phyloP scores from a whole-genome alignment of 108 stramenopile genomes.

The Pseudonitzschia delicatissima region DNA sequence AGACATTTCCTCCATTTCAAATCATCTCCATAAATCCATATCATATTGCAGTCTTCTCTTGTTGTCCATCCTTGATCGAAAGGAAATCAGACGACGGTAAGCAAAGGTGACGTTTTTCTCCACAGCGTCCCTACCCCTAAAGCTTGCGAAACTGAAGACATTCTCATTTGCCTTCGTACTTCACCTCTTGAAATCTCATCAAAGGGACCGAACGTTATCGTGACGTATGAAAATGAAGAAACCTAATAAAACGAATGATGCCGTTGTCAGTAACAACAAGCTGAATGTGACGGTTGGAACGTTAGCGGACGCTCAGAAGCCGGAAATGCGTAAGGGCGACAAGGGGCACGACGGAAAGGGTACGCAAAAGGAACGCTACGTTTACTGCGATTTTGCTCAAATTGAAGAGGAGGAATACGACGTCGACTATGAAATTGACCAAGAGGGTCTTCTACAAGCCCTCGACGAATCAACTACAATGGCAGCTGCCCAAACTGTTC shows the following conservation, averaged over 20 bases:
- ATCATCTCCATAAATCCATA: too few species aligned
- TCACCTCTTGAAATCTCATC: too few species aligned
- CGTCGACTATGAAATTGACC: conserved; percentile 28
- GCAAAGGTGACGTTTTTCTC: too few species aligned
- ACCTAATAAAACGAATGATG: not conserved
- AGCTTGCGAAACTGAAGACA: too few species aligned
- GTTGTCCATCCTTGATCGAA: too few species aligned
- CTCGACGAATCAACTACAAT: conserved; percentile 27
- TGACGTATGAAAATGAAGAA: not conserved
- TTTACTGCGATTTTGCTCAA: conserved; percentile 33
- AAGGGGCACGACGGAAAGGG: not conserved
- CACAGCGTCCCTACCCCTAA: too few species aligned
- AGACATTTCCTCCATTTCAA: too few species aligned
- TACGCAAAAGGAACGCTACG: conserved; percentile 11
- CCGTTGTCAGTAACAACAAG: not conserved
- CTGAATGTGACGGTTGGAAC: conserved; percentile 12
- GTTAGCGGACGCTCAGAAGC: conserved; percentile 5
- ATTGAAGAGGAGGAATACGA: conserved; percentile 30
- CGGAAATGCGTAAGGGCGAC: conserved; percentile 1
- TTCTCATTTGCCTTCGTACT: too few species aligned
- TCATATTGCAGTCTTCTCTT: too few species aligned
- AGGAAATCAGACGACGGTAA: too few species aligned
- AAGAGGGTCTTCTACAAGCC: conserved; percentile 27
- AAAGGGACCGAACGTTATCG: too few species aligned
- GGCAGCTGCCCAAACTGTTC: conserved; percentile 27